These are phyloP conservation scores for Phanerodontia chrysosporium DNA, from an alignment of 768 basidiomycete genomes.

Conservation along the genomic window DNA sequence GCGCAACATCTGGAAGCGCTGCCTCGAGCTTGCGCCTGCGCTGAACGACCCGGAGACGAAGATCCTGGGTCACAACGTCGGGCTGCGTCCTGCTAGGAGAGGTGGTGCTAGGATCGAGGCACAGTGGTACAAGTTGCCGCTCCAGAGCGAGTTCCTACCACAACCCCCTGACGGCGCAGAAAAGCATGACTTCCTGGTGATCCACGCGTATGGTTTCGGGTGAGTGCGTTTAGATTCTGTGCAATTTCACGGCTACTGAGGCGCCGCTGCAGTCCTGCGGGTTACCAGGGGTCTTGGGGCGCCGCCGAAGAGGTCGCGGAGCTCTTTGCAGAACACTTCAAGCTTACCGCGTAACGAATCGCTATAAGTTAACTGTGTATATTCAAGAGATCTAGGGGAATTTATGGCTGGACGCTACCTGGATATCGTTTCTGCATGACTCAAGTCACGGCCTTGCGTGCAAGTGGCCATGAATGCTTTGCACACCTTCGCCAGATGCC, in stretches of 20 bases:
- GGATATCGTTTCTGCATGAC: too few species aligned
- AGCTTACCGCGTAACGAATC: conserved; percentile 12
- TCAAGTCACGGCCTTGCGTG: too few species aligned
- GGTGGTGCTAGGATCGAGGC: conserved; percentile 56
- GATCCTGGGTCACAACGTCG: conserved; percentile 53
- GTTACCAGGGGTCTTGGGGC: conserved; percentile 43
- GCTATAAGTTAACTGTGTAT: too few species aligned
- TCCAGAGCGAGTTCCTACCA: conserved; percentile 21
- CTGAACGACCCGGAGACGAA: conserved; percentile 33
- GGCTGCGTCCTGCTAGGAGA: conserved; percentile 50
- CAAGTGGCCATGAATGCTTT: too few species aligned
- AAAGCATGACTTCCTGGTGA: conserved; percentile 31
- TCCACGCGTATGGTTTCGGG: conserved; percentile 65
- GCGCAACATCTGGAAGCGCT: conserved; percentile 42
- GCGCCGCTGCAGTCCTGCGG: conserved; percentile 27
- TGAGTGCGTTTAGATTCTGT: conserved; percentile 18
- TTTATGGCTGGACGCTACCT: too few species aligned
- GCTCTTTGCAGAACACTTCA: conserved; percentile 3
- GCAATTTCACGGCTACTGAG: background rate
- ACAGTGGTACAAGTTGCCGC: conserved; percentile 36
- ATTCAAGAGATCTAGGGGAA: too few species aligned
- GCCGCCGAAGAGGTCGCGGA: conserved; percentile 34
- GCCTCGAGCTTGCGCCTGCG: conserved; percentile 34
- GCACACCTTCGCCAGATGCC: too few species aligned
- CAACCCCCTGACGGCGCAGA: conserved; percentile 14